These are phyloP conservation scores for Blastomyces silverae DNA, from an alignment of 2,329 filamentous ascomycete species.

Conservation along the genomic window DNA sequence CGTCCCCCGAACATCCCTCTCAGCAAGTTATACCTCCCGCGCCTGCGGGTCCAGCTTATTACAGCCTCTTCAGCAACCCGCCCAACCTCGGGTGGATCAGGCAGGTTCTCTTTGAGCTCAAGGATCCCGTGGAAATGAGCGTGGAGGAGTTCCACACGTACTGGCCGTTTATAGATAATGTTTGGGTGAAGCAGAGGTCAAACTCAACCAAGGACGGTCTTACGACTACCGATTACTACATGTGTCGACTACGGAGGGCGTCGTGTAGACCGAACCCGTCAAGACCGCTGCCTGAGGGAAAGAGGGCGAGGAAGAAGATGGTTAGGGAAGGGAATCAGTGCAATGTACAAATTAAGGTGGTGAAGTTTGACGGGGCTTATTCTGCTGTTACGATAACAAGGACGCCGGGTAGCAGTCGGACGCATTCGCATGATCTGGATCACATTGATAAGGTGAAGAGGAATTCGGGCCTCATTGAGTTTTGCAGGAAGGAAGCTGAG, in stretches of 20 bases:
- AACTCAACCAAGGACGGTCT: constrained; percentile 39
- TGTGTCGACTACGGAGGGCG: constrained; percentile 41
- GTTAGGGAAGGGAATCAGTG: constrained; percentile 43
- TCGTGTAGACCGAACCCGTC: constrained; percentile 37
- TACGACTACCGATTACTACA: constrained; percentile 43
- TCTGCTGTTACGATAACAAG: constrained; percentile 40
- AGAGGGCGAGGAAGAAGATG: constrained; percentile 41
- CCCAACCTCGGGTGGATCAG: constrained; percentile 40
- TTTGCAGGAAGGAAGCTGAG: constrained; percentile 39
- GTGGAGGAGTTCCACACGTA: constrained; percentile 43
- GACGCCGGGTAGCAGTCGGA: constrained; percentile 36
- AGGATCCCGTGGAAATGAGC: constrained; percentile 43
- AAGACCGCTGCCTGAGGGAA: constrained; percentile 41
- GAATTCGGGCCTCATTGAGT: constrained; percentile 45
- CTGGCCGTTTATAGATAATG: constrained; percentile 46
- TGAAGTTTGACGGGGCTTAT: constrained; percentile 40
- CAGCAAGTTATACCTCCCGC: constrained; percentile 2
- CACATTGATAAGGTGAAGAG: constrained; percentile 45
- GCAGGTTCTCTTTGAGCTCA: constrained; percentile 41
- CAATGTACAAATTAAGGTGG: constrained; percentile 45
- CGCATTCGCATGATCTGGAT: constrained; percentile 44
- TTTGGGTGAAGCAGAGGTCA: constrained; percentile 45
- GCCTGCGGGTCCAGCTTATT: constrained; percentile 16
- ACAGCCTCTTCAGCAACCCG: constrained; percentile 38
- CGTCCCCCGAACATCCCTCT: background rate